These are phyloP conservation scores for Aspergillus affinis DNA, from an alignment of 495 filamentous ascomycete genomes.

Conservation along the genomic window DNA sequence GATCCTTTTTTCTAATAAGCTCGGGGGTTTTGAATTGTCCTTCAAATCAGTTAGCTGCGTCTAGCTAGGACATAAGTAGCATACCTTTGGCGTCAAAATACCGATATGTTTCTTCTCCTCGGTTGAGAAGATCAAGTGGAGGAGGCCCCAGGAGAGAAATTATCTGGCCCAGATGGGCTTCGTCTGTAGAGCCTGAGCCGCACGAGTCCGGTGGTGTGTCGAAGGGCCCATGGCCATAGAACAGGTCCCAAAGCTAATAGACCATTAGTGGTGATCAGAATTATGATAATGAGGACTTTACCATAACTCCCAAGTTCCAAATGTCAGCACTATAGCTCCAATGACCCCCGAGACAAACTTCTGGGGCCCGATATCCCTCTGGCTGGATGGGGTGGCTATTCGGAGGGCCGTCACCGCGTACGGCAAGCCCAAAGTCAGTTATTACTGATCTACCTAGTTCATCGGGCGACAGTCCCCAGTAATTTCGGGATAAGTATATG, in stretches of 20 bases:
- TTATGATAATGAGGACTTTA: slow-evolving; percentile 15
- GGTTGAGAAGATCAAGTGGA: slow-evolving; percentile 25
- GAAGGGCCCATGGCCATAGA: slow-evolving; percentile 21
- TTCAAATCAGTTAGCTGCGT: slow-evolving; percentile 17
- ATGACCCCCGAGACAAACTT: slow-evolving; percentile 7
- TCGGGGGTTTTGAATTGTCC: slow-evolving; percentile 23
- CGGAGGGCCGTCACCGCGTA: slow-evolving; percentile 21
- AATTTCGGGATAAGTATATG: slow-evolving; percentile 40
- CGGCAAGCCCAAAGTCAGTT: slow-evolving; percentile 41
- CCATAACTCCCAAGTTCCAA: slow-evolving; percentile 19
- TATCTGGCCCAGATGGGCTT: slow-evolving; percentile 30
- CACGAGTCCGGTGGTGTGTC: slow-evolving; percentile 18
- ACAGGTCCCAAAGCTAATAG: slow-evolving; percentile 14
- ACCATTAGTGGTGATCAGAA: slow-evolving; percentile 5
- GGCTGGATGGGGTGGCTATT: slow-evolving; percentile 36
- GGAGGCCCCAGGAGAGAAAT: slow-evolving; percentile 28
- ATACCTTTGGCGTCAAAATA: slow-evolving; percentile 27
- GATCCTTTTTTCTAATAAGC: slow-evolving; percentile 16
- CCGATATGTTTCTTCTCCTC: slow-evolving; percentile 19
- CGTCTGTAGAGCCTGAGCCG: slow-evolving; percentile 18
- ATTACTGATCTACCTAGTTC: slow-evolving; percentile 28
- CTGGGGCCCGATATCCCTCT: no score
- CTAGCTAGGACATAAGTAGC: slow-evolving; percentile 10
- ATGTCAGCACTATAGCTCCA: no score
- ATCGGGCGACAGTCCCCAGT: slow-evolving; percentile 15